These are phyloP conservation scores for Crithidia thermophila DNA, from an alignment of 208 protist species.

Conservation along the genomic window DNA sequence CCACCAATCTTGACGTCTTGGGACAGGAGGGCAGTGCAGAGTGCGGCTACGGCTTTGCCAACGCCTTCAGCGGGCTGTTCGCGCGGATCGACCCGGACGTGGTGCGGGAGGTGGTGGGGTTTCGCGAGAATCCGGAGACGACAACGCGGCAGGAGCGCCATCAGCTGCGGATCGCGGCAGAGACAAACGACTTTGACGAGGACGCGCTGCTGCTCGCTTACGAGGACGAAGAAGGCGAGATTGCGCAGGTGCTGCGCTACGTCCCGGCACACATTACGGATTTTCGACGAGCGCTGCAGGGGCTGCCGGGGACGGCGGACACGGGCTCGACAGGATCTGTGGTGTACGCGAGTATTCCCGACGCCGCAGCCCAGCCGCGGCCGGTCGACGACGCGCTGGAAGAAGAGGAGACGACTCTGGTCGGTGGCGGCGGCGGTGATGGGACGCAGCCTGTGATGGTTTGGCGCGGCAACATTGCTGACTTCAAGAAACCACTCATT, in stretches of 20 bases:
- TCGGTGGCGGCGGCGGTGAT: constrained; percentile 5
- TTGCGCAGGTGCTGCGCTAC: constrained; percentile 64
- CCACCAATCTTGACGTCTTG: constrained; percentile 9
- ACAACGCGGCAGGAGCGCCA: constrained; percentile 57
- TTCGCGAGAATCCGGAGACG: constrained; percentile 55
- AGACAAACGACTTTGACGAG: constrained; percentile 71
- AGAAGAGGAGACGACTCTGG: constrained; percentile 58
- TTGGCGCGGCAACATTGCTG: constrained; percentile 80
- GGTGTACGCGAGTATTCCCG: constrained; percentile 21
- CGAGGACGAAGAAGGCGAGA: constrained; percentile 75
- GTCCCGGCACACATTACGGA: constrained; percentile 62
- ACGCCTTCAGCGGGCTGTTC: constrained; percentile 81
- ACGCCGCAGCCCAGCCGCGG: neutral
- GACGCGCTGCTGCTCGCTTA: constrained; percentile 69
- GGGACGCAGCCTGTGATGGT: constrained; percentile 45
- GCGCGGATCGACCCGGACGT: constrained; percentile 53
- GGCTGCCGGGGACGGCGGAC: neutral
- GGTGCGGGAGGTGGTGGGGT: constrained; percentile 58
- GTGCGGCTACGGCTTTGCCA: constrained; percentile 82
- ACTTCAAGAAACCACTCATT: constrained; percentile 72
- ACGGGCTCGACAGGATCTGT: neutral
- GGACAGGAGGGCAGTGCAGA: neutral
- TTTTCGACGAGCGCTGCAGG: constrained; percentile 50
- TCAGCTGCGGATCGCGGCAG: constrained; percentile 40
- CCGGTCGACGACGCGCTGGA: constrained; percentile 37